Percentiles rank a stretch among this genome's conserved stretches.
These are phyloP conservation scores for Hypoxylon crocopeplum DNA, from an alignment of 495 filamentous ascomycete species.

Conservation along the genomic window DNA sequence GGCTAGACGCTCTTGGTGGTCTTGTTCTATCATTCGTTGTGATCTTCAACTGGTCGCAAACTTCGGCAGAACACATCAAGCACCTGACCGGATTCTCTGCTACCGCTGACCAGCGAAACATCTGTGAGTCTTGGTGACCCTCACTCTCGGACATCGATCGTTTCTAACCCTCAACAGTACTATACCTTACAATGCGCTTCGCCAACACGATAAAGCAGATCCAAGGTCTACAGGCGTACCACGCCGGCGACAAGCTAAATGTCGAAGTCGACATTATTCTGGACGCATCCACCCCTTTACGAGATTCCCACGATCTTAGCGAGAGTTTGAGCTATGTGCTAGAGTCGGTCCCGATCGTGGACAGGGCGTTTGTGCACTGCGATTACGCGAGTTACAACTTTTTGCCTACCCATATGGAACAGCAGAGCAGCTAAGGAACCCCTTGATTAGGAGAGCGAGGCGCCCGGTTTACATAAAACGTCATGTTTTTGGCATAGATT, in stretches of 20 bases:
- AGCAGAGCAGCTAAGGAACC: conserved; percentile 55
- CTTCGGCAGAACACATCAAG: conserved; percentile 78
- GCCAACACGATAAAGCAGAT: conserved; percentile 88
- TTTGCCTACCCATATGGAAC: conserved; percentile 84
- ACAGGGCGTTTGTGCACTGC: conserved; percentile 72
- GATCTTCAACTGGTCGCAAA: conserved; percentile 83
- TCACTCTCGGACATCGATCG: background rate
- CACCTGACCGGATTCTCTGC: conserved; percentile 85
- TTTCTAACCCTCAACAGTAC: conserved; percentile 50
- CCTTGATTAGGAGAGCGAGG: background rate
- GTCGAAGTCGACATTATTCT: conserved; percentile 83
- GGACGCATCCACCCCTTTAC: conserved; percentile 76
- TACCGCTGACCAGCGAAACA: conserved; percentile 78
- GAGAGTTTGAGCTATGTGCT: conserved; percentile 91
- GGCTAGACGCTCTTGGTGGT: conserved; percentile 84
- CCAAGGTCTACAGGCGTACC: conserved; percentile 87
- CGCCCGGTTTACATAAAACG: background rate
- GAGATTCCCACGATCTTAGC: conserved; percentile 84
- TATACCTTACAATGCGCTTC: conserved; percentile 95
- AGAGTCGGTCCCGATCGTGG: conserved; percentile 81
- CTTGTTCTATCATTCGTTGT: conserved; percentile 81
- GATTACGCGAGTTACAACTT: conserved; percentile 85
- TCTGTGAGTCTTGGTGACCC: conserved; percentile 48
- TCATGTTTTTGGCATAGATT: conserved; percentile 8
- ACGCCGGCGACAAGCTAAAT: conserved; percentile 87